These are phyloP conservation scores for Cyclotella sp. DNA, from an alignment of 108 stramenopile genomes.

Conservation along the genomic window DNA sequence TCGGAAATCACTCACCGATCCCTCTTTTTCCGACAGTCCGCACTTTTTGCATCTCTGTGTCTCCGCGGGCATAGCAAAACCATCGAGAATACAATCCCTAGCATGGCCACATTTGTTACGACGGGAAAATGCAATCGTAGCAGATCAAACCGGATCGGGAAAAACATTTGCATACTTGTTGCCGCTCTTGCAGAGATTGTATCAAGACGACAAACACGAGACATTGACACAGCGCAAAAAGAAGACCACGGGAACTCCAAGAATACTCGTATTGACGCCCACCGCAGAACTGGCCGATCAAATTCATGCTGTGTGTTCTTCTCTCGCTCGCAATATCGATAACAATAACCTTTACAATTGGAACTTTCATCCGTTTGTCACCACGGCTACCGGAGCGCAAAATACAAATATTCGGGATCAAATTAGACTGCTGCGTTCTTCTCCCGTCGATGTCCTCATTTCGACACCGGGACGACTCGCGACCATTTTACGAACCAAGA, in stretches of 20 bases:
- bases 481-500: slow-evolving; percentile 81
- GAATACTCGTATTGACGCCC: slow-evolving; percentile 81
- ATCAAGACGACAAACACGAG: slow-evolving; percentile 10
- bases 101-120: slow-evolving; percentile 76
- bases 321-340: slow-evolving; percentile 36
- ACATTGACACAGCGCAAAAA: slow-evolving; percentile 19
- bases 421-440: slow-evolving; percentile 71
- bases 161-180: slow-evolving; percentile 93
- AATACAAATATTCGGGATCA: slow-evolving; percentile 82
- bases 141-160: slow-evolving; percentile 95
- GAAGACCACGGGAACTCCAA: slow-evolving; percentile 59
- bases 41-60: slow-evolving; percentile 63
- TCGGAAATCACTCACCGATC: slow-evolving; percentile 69
- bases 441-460: slow-evolving; percentile 85
- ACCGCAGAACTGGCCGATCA: slow-evolving; percentile 95
- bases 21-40: slow-evolving; percentile 45
- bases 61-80: slow-evolving; percentile 63
- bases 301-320: slow-evolving; percentile 66
- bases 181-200: slow-evolving; percentile 70
- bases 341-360: slow-evolving; percentile 43
- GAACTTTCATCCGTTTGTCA: slow-evolving; percentile 53
- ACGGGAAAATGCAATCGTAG: slow-evolving; percentile 82
- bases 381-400: slow-evolving; percentile 73
- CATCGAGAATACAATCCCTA: slow-evolving; percentile 81
- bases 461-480: slow-evolving; percentile 91